A percentile compares a stretch with the other conserved stretches of the same genome.
Conservation (phyloP, 768 basidiomycete species). For the Tricholomella constricta region DNA sequence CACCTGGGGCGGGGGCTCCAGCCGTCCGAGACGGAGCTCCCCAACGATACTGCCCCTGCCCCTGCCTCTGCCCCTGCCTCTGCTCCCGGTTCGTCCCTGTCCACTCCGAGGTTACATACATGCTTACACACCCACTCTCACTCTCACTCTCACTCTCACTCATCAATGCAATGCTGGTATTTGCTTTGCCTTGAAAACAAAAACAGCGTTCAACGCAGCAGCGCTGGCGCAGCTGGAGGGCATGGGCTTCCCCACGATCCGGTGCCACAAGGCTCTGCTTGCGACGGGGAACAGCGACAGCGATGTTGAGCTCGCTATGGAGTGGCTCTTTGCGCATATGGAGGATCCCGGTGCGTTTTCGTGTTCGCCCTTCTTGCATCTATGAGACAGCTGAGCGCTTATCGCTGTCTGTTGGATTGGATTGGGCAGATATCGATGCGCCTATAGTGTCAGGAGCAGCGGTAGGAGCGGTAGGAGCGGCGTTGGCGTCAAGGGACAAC, state of each 20-base stretch:
- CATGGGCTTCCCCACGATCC: constrained; percentile 89
- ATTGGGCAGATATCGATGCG: constrained; percentile 74
- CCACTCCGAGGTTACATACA: no score
- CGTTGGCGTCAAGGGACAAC: no score
- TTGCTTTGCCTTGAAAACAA: background rate
- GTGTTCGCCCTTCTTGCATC: background rate
- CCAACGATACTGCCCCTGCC: constrained; percentile 58
- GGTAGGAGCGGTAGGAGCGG: constrained; percentile 21
- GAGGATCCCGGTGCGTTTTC: constrained; percentile 76
- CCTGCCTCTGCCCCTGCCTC: no score
- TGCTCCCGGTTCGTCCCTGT: constrained; percentile 32
- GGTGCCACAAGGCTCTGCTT: constrained; percentile 88
- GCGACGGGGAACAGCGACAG: constrained; percentile 77
- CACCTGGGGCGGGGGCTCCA: constrained; percentile 76
- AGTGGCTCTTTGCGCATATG: constrained; percentile 95
- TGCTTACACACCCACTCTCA: no score
- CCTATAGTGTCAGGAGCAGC: constrained; percentile 50
- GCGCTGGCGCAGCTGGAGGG: constrained; percentile 77
- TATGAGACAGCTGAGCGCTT: background rate
- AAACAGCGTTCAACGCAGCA: constrained; percentile 72
- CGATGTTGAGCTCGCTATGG: constrained; percentile 84
- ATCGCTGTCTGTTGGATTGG: background rate
- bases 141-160: no score
- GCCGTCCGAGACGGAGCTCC: constrained; percentile 67
- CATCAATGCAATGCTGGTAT: no score